Base-by-base conservation (phyloP, 768 basidiomycete species). In the Lactifluus echinatus region DNA sequence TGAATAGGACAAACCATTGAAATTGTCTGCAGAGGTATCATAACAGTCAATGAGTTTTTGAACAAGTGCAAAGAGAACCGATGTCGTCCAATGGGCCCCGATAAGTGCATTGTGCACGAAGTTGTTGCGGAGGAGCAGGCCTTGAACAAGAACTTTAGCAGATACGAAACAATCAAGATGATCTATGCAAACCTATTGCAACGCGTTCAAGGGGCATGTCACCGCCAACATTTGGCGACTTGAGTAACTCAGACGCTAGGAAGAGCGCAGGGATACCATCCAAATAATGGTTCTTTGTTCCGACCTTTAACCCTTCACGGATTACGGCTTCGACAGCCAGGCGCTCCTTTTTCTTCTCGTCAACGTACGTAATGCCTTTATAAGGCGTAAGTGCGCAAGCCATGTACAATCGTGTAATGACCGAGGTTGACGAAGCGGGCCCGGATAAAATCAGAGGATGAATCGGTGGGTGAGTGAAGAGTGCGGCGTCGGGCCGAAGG, bases 251-350 rank as follows among this genome's bases (percentile, higher is more conserved):
- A 0, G 78, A 73, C 6, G 83, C 84, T 15, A 72, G 67, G 66
- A 84, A 91, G 2, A 87, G 75, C 1, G 74, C 70, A 2, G 87
- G 87, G 43, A 89, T 80, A 19, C 87, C 91, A 65, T 87, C 87
- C 17, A 88, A 70, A 61, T 81, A 89, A 65, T 89, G 84, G 60
- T 86, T 82, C 64, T 87, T 85, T 19, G 78, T 75, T 10, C 90
- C 89, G 26, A 92, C 76, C 68, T 94, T 97, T 56, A 96, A 70
- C 6, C 89, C 88, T 46, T 95, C 89, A 47, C 87, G 79, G 33
- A 97, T 78, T 28, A 85, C 83, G 29, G 81, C 80, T 53, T 88
- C 84, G 5, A 85, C 76, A 0, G 82, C 79, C 7, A 77, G 74
- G 10, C 79, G 72, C 0, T 67, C 66, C 63, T 81, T 89, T 45